phyloP scores from a whole-genome alignment of 2,329 filamentous ascomycete genomes.

The Colletotrichum incanum region DNA sequence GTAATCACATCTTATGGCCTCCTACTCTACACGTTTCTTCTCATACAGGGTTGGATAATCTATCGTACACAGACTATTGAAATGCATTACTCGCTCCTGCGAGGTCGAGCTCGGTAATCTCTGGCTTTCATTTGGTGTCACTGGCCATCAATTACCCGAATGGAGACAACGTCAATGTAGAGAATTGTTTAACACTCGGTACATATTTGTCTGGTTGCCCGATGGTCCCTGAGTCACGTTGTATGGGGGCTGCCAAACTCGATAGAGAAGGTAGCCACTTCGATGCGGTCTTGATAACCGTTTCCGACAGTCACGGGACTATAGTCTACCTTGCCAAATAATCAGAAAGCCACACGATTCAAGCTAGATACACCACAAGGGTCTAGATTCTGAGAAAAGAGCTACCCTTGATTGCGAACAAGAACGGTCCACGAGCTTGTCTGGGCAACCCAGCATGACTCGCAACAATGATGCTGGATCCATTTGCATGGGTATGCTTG shows the following conservation, averaged over 20 bases:
- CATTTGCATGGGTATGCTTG: background rate
- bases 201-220: background rate
- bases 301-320: background rate
- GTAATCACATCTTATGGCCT: background rate
- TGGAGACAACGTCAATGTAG: no score
- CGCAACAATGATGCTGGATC: background rate
- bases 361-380: background rate
- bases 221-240: background rate
- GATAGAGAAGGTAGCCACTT: constrained; percentile 1
- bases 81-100: constrained; percentile 1
- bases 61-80: constrained; percentile 15
- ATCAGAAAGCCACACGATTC: background rate
- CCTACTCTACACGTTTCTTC: no score
- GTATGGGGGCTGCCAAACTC: background rate
- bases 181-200: no score
- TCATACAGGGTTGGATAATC: background rate
- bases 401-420: background rate
- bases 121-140: background rate
- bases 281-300: background rate
- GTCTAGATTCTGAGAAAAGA: background rate
- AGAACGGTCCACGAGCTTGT: background rate
- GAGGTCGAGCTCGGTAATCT: background rate
- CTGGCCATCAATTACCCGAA: no score
- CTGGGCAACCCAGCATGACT: constrained; percentile 10
- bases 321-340: background rate